A percentile compares a stretch with the other conserved stretches of the same genome.
Conservation (phyloP, 2,329 filamentous ascomycete genomes). For the Sarocladium strictum region DNA sequence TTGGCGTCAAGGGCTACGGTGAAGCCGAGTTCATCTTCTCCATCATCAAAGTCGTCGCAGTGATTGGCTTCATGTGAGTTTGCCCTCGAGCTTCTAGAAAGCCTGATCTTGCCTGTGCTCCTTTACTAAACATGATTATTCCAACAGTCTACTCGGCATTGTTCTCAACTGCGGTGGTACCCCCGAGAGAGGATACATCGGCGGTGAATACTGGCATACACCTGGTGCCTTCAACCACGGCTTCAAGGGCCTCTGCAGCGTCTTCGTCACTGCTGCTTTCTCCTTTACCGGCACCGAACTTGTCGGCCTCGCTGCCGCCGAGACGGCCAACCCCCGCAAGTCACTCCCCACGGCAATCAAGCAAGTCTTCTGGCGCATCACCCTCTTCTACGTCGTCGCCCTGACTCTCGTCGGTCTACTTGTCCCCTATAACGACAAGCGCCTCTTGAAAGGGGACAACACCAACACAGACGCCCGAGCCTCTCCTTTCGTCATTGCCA, state of each 20-base stretch:
- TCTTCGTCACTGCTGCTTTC: slow-evolving; percentile 73
- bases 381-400: slow-evolving; percentile 82
- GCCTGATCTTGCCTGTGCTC: too few relatives aligned
- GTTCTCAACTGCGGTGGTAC: slow-evolving; percentile 81
- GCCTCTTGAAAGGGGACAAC: slow-evolving; percentile 49
- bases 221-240: slow-evolving; percentile 83
- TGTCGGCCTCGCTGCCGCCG: slow-evolving; percentile 70
- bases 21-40: slow-evolving; percentile 87
- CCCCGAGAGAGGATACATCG: slow-evolving; percentile 69
- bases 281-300: slow-evolving; percentile 72
- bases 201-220: slow-evolving; percentile 66
- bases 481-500: slow-evolving; percentile 91
- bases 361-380: slow-evolving; percentile 93
- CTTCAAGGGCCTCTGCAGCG: slow-evolving; percentile 75
- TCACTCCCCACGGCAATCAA: slow-evolving; percentile 82
- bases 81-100: too few relatives aligned
- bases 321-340: slow-evolving; percentile 73
- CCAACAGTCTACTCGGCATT: slow-evolving; percentile 72
- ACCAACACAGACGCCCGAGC: slow-evolving; percentile 60
- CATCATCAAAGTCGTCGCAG: slow-evolving; percentile 76
- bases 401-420: slow-evolving; percentile 76
- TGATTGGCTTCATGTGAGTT: slow-evolving; percentile 80
- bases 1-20: slow-evolving; percentile 82
- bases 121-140: too few relatives aligned
- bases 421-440: slow-evolving; percentile 64